Conservation (phyloP, 2,329 filamentous ascomycete species). For the Eurotiales sp. region DNA sequence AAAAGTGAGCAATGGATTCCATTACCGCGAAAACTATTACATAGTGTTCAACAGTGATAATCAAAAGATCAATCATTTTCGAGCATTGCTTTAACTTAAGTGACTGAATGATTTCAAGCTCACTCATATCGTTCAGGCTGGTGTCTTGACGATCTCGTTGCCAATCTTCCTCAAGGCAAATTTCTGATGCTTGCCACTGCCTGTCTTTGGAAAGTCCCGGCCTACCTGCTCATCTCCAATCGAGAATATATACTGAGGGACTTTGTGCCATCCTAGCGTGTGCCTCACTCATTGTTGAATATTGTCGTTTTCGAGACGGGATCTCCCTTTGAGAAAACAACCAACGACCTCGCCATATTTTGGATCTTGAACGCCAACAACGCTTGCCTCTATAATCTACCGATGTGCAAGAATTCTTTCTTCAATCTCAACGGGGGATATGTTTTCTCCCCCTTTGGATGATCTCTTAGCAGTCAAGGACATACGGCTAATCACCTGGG, state of each 20-base stretch:
- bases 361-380: slow-evolving; percentile 79
- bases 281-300: slow-evolving; percentile 84
- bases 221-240: slow-evolving; percentile 71
- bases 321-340: slow-evolving; percentile 53
- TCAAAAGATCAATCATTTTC: too few species aligned
- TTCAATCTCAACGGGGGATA: slow-evolving; percentile 88
- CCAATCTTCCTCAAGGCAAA: too few species aligned
- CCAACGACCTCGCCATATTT: slow-evolving; percentile 87
- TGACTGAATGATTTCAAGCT: too few species aligned
- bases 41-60: too few species aligned
- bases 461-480: background rate
- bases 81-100: too few species aligned
- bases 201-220: slow-evolving; percentile 88
- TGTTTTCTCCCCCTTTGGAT: slow-evolving; percentile 81
- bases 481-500: too few species aligned
- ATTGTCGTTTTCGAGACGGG: slow-evolving; percentile 36
- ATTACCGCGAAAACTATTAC: too few species aligned
- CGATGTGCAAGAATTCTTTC: slow-evolving; percentile 83
- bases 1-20: too few species aligned
- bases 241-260: slow-evolving; percentile 66
- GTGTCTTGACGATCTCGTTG: too few species aligned
- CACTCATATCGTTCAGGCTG: too few species aligned
- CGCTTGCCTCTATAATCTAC: slow-evolving; percentile 83
- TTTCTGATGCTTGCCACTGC: slow-evolving; percentile 67
- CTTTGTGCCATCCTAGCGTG: slow-evolving; percentile 70